Conservation (phyloP, 2,329 filamentous ascomycete species). For the Botrytis paeoniae region DNA sequence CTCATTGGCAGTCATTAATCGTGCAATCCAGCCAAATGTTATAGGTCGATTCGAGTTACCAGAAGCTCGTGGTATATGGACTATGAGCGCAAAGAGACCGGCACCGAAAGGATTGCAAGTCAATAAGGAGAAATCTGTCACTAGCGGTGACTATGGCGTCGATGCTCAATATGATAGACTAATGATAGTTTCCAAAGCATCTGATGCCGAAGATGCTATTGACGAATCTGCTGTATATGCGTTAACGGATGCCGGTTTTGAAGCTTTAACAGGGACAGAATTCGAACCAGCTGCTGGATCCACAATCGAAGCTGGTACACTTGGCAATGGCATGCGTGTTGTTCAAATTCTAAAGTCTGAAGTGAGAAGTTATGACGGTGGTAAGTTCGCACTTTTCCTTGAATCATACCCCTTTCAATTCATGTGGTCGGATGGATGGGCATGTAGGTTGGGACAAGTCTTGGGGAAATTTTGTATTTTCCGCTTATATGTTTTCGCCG, state of each 20-base stretch:
- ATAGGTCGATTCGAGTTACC: constrained; percentile 69
- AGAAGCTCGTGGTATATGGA: constrained; percentile 76
- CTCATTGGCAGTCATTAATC: constrained; percentile 72
- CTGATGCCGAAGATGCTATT: constrained; percentile 65
- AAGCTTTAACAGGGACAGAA: constrained; percentile 76
- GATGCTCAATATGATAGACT: constrained; percentile 70
- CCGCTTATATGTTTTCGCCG: constrained; percentile 27
- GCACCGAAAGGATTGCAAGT: constrained; percentile 57
- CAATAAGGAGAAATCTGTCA: constrained; percentile 47
- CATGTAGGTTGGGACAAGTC: constrained; percentile 4
- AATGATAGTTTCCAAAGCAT: constrained; percentile 72
- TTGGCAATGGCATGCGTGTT: constrained; percentile 76
- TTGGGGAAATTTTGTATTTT: constrained; percentile 14
- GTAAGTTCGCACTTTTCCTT: constrained; percentile 50
- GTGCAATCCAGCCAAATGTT: constrained; percentile 70
- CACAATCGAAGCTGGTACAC: constrained; percentile 79
- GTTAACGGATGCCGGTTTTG: constrained; percentile 69
- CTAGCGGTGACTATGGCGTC: constrained; percentile 51
- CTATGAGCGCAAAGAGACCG: constrained; percentile 67
- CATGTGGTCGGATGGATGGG: constrained; percentile 10
- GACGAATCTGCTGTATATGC: constrained; percentile 72
- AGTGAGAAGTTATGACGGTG: constrained; percentile 84
- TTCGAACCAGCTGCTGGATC: constrained; percentile 87
- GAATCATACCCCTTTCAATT: constrained; percentile 16
- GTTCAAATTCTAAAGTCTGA: constrained; percentile 86